Base-by-base conservation (phyloP, 306 rosid genomes). In the Comarum palustre region DNA sequence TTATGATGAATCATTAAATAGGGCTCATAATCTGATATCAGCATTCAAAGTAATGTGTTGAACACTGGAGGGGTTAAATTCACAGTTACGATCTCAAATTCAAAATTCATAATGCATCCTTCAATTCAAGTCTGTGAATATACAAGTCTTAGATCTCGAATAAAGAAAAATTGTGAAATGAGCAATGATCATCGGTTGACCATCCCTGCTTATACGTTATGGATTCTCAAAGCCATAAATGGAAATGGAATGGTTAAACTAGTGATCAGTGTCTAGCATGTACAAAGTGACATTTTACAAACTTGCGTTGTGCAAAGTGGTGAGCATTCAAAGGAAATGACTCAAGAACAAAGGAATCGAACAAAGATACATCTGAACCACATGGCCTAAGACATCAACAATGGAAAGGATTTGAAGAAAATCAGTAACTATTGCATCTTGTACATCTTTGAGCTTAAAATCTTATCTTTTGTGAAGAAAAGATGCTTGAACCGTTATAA, bases 311-410 rank as follows among this genome's bases (percentile, higher is more conserved):
- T 14, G 65, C 3, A 29, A 29, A 2, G 39, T 15, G 32, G 65
- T 29, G 39, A 29, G 65, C 20, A 11, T 16, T 38, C 48, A 38
- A 64, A 64, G 3, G 69, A 64, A 38, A 19, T 22, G 25, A 38
- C 69, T 64, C 38, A 2, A 8, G 19, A n/a, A n/a, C 29, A 38
- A 64, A 64, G 69, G 20, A 64, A 64, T 1, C 31, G 8, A n/a
- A 64, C 9, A 39, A 64, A 20, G 68, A 46, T 63, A 63, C 31
- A 63, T 63, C 48, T 38, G 47, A 36, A n/a, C 47, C 46, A 63
- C 68, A n/a, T 32, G 66, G 12, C 43, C 43, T 32, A 6, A 27
- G 25, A 14, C 64, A 13, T 27, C 62, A 24, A 14, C 63, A 27
- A 5, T 58, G 38, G 9, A 25, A 25, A 38, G 24, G 11, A 20